Percentiles rank a stretch among this genome's conserved stretches.
phyloP scores from a whole-genome alignment of 2,329 filamentous ascomycete species.

The Penicillium olsonii region DNA sequence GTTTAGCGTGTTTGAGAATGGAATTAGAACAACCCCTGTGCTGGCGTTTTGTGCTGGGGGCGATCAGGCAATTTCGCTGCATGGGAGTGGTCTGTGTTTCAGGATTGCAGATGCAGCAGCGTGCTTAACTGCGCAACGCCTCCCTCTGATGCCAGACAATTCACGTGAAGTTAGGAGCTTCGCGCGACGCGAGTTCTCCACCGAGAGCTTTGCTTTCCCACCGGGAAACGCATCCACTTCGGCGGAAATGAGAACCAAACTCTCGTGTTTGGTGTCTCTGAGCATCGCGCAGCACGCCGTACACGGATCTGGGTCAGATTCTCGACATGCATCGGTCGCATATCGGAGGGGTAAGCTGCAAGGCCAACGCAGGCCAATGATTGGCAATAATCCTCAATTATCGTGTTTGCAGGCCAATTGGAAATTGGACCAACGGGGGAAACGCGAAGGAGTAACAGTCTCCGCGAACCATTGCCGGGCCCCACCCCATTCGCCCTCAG shows the following conservation, averaged over 20 bases:
- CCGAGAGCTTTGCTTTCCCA: conserved; percentile 13
- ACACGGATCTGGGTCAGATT: no score
- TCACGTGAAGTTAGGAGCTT: conserved; percentile 7
- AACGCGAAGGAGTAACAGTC: conserved; percentile 7
- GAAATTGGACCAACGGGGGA: conserved; percentile 10
- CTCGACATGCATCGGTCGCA: conserved; percentile 7
- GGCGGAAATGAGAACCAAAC: conserved; percentile 9
- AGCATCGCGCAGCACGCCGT: no score
- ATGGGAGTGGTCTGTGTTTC: conserved; percentile 22
- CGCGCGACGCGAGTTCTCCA: conserved; percentile 24
- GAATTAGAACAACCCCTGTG: conserved; percentile 15
- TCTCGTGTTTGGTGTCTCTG: conserved; percentile 5
- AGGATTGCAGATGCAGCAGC: conserved; percentile 17
- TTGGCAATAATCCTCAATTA: conserved; percentile 15
- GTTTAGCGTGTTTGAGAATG: conserved; percentile 23
- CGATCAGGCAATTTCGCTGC: conserved; percentile 26
- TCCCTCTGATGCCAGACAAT: not conserved
- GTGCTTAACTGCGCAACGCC: conserved; percentile 1
- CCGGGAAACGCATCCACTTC: conserved; percentile 9
- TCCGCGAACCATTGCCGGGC: conserved; percentile 12
- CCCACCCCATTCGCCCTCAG: conserved; percentile 3
- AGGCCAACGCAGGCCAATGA: conserved; percentile 7
- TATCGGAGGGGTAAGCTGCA: conserved; percentile 5
- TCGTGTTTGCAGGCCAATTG: conserved; percentile 2
- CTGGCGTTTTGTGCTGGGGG: conserved; percentile 11